Evolutionary conservation across 352 stramenopile genomes (phyloP), one percentile per base, ranked within the genome.

Genomic region (Aphanomyces astaci): DNA sequence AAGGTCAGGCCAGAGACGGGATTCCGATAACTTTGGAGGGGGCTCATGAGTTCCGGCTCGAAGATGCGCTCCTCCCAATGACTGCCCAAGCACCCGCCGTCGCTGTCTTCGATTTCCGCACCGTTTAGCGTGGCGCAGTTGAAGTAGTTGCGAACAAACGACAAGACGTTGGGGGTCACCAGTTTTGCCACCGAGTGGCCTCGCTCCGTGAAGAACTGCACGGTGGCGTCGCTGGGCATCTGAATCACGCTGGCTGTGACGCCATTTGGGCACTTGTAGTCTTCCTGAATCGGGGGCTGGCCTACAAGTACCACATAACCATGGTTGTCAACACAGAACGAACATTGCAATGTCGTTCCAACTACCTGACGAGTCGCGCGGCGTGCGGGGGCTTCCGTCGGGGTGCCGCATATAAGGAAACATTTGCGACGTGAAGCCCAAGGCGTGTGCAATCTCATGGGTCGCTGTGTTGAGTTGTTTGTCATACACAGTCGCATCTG

Each of bases 11-110:
- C 78, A 22, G 82, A 90, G 32, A 88, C 75, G 0, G 88, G 73
- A 51, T 94, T 92, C 9, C 79, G 82, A 55, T 84, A 89, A 56
- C 82, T 94, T 19, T 81, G 81, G 3, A 92, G 73, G 0, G 87
- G 81, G 3, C 78, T 83, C 85, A 95, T 93, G 72, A 89, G 88
- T 74, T 92, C 83, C 2, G 84, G 73, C 45, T 93, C 82, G 31
- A 94, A 94, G 40, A 94, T 77, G 1, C 87, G 76, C 67, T 94
- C 84, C 46, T 95, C 87, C 85, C 82, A 94, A 56, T 95, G 87
- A 2, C 82, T 92, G 0, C 87, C 87, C 2, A 91, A 62, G 54
- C 84, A 94, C 0, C 82, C 81, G 7, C 80, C 77, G 48, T 90
- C 78, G 53, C 92, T 82, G 32, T 81, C 86, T 65, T 95, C 87